A percentile compares a stretch with the other conserved stretches of the same genome.
Conservation (phyloP, 2,329 filamentous ascomycete genomes). For the Colletotrichum echinochloae region DNA sequence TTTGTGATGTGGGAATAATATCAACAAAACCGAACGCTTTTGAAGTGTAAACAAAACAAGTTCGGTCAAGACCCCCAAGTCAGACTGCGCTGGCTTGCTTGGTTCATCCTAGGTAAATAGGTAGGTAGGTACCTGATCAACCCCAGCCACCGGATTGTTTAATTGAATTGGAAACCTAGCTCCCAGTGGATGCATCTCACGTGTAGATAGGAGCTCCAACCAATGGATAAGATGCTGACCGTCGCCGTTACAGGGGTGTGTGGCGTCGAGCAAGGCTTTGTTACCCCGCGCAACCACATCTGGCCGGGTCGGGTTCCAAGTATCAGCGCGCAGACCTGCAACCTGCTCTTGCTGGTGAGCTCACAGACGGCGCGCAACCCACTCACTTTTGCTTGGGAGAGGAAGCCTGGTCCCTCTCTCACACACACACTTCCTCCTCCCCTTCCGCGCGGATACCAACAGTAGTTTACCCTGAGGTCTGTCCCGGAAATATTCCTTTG, state of each 20-base stretch:
- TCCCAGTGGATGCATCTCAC: conserved; percentile 1
- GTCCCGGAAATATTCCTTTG: conserved; percentile 9
- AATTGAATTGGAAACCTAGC: conserved; percentile 3
- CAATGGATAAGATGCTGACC: conserved; percentile 33
- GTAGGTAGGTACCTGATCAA: no score
- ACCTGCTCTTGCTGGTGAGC: conserved; percentile 25
- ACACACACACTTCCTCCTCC: background rate
- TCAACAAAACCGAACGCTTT: background rate
- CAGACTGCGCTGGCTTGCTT: background rate
- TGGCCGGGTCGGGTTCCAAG: conserved; percentile 11
- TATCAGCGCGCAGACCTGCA: conserved; percentile 29
- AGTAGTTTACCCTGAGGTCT: conserved; percentile 26
- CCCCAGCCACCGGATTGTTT: conserved; percentile 15
- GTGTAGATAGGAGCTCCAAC: conserved; percentile 39
- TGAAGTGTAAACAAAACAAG: background rate
- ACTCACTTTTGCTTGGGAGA: conserved; percentile 19
- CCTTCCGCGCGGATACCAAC: background rate
- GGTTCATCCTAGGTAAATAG: conserved; percentile 15
- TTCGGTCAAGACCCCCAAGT: background rate
- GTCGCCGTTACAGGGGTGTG: conserved; percentile 18
- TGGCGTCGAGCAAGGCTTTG: conserved; percentile 32
- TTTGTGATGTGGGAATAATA: background rate
- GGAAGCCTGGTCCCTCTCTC: conserved; percentile 10
- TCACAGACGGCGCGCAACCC: conserved; percentile 28
- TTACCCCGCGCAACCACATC: conserved; percentile 42